phyloP scores from a whole-genome alignment of 75 land plant species.

The Sequoiadendron giganteum region DNA sequence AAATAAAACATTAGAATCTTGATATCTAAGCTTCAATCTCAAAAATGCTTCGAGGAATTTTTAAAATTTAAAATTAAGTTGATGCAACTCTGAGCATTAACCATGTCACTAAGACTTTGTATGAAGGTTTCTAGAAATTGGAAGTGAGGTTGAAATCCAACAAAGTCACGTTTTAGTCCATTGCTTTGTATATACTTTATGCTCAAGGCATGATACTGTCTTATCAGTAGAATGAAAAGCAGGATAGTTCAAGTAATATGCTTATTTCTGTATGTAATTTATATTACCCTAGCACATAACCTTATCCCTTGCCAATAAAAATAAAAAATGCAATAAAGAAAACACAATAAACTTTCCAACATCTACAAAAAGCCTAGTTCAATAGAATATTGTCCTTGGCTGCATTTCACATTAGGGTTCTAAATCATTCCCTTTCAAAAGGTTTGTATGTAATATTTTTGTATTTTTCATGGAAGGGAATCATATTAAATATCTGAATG shows the following conservation, averaged over 20 bases:
- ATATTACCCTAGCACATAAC: not conserved
- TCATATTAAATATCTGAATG: not conserved
- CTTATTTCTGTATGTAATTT: not conserved
- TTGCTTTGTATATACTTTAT: not conserved
- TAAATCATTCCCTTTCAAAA: not conserved
- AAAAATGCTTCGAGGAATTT: too few species aligned
- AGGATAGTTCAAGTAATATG: not conserved
- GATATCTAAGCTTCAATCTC: too few species aligned
- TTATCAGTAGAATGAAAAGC: not conserved
- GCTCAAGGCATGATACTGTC: not conserved
- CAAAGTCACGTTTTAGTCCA: not conserved
- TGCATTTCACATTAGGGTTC: not conserved
- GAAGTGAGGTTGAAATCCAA: too few species aligned
- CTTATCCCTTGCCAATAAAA: not conserved
- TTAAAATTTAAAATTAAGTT: too few species aligned
- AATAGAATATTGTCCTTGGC: not conserved
- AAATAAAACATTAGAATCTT: too few species aligned
- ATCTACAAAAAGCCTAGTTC: not conserved
- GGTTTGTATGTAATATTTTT: not conserved
- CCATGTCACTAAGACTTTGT: not conserved
- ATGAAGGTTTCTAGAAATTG: not conserved
- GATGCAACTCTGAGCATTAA: too few species aligned
- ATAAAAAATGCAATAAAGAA: not conserved
- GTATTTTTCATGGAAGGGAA: not conserved
- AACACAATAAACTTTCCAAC: not conserved